Conservation (phyloP, 139 green algal genomes). For the Marvania coccoides region DNA sequence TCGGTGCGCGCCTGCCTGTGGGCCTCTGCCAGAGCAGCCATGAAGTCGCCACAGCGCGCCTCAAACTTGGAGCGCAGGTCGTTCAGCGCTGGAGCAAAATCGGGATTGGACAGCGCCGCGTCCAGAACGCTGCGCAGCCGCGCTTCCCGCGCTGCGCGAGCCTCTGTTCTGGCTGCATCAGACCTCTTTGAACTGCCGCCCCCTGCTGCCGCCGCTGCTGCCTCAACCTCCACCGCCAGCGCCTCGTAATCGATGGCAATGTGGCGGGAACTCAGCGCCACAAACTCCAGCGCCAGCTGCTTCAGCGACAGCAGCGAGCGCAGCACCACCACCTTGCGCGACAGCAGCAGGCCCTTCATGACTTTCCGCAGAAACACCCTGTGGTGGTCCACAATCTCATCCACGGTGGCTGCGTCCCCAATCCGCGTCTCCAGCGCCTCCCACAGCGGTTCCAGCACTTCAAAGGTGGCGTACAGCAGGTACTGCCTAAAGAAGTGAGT, state of each 20-base stretch:
- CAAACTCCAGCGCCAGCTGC: constrained; percentile 25
- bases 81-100: constrained; percentile 1
- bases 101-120: constrained; percentile 6
- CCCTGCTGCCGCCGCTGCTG: not conserved
- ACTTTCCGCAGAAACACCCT: constrained; percentile 48
- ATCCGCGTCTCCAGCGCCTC: constrained; percentile 34
- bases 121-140: not conserved
- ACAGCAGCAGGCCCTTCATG: constrained; percentile 52
- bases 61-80: constrained; percentile 11
- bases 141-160: not conserved
- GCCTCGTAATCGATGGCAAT: constrained; percentile 3
- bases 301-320: constrained; percentile 30
- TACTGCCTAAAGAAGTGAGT: constrained; percentile 70
- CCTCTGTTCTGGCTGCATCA: not conserved
- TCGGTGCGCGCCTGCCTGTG: constrained; percentile 24
- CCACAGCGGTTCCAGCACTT: constrained; percentile 79
- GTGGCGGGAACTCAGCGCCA: constrained; percentile 4
- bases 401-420: constrained; percentile 41
- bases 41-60: constrained; percentile 9
- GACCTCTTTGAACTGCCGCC: not conserved
- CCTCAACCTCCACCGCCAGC: constrained; percentile 19
- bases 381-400: constrained; percentile 65
- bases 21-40: constrained; percentile 22
- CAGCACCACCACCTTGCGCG: constrained; percentile 36
- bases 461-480: constrained; percentile 74